Conservation (phyloP, 208 protist species). For the Tetramitus jugosus region DNA sequence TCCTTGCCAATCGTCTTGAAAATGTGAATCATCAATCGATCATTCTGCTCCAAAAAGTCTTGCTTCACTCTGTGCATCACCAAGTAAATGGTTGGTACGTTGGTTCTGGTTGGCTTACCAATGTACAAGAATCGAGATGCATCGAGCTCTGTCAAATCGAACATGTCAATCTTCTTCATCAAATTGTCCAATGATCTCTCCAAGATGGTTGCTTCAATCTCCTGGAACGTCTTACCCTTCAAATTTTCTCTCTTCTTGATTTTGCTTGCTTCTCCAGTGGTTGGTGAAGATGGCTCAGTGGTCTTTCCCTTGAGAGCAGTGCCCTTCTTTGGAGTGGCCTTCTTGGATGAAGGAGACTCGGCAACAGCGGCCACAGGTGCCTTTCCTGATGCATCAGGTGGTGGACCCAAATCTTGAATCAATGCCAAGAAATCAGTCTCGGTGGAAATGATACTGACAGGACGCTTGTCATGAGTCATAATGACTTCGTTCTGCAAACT, state of each 20-base stretch:
- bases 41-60: slow-evolving; percentile 6
- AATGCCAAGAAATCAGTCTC: slow-evolving; percentile 25
- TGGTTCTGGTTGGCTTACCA: not conserved
- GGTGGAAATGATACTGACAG: slow-evolving; percentile 8
- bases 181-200: not conserved
- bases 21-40: slow-evolving; percentile 16
- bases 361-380: not conserved
- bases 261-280: not conserved
- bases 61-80: slow-evolving; percentile 5
- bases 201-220: not conserved
- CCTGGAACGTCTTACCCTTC: not conserved
- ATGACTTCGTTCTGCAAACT: slow-evolving; percentile 24
- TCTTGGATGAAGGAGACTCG: not conserved
- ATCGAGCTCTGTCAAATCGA: slow-evolving; percentile 7
- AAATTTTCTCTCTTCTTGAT: not conserved
- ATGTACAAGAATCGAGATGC: not conserved
- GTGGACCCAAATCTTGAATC: slow-evolving; percentile 23
- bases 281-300: not conserved
- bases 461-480: slow-evolving; percentile 21
- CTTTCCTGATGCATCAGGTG: slow-evolving; percentile 12
- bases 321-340: not conserved
- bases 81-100: slow-evolving; percentile 12
- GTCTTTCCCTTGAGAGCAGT: not conserved
- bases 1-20: not conserved
- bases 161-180: slow-evolving; percentile 10